Percentiles rank a stretch among this genome's conserved stretches.
Evolutionary conservation across 495 filamentous ascomycete species (phyloP).

Genomic region (Tuber umbilicatum): DNA sequence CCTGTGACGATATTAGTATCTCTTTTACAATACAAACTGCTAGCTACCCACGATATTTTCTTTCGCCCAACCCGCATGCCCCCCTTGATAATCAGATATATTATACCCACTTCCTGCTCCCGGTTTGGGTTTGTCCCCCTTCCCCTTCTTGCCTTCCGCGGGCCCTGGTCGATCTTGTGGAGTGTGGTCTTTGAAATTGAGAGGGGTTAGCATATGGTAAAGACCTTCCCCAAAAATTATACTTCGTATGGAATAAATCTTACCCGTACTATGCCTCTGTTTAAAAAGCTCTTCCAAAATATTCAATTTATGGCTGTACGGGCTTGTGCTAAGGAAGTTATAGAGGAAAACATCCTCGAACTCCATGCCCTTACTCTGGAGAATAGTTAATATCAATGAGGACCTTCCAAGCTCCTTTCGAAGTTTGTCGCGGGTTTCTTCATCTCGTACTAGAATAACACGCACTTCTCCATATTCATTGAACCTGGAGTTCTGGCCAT

Average conservation of each 20-base stretch:
- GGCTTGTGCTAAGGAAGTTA: too few relatives aligned
- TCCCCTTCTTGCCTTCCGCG: too few relatives aligned
- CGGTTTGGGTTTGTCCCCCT: too few relatives aligned
- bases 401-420: constrained; percentile 33
- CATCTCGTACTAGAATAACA: too few relatives aligned
- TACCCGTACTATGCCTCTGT: neutral
- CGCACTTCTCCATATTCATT: constrained; percentile 34
- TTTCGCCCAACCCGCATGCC: neutral
- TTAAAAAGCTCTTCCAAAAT: too few relatives aligned
- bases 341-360: too few relatives aligned
- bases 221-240: neutral
- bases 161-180: too few relatives aligned
- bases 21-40: neutral
- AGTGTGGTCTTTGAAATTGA: too few relatives aligned
- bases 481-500: constrained; percentile 37
- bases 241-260: neutral
- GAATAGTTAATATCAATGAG: constrained; percentile 45
- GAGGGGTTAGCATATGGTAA: constrained; percentile 8
- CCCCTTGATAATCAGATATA: neutral
- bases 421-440: too few relatives aligned
- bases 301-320: too few relatives aligned
- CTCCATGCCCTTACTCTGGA: too few relatives aligned
- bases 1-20: constrained; percentile 8
- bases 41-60: constrained; percentile 15
- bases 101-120: too few relatives aligned